These are phyloP conservation scores for Decorospora gaudefroyi DNA, from an alignment of 2,329 filamentous ascomycete species.

Conservation along the genomic window DNA sequence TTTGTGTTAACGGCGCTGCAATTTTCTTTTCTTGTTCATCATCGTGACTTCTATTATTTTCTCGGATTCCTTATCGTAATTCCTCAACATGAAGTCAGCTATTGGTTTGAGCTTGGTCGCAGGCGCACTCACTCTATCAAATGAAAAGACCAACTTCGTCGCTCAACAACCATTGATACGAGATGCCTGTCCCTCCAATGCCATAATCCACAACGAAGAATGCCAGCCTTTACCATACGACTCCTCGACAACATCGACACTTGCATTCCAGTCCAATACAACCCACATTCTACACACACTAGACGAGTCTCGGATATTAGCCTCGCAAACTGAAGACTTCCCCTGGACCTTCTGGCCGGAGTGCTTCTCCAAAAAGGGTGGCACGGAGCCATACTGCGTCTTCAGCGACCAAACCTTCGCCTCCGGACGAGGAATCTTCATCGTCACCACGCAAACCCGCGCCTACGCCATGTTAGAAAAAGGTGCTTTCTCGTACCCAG, in stretches of 20 bases:
- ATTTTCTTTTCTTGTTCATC: not conserved
- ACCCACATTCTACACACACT: conserved; percentile 20
- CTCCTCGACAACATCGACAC: conserved; percentile 6
- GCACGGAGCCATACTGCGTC: conserved; percentile 35
- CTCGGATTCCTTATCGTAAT: not conserved
- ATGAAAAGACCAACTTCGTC: conserved; percentile 26
- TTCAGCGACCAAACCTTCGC: conserved; percentile 41
- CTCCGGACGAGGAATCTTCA: conserved; percentile 39
- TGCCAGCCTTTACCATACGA: conserved; percentile 25
- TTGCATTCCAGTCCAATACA: conserved; percentile 26
- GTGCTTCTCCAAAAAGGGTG: conserved; percentile 37
- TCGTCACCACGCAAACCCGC: conserved; percentile 32
- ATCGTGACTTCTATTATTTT: not conserved
- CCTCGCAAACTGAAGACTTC: conserved; percentile 27
- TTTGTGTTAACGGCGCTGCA: not conserved
- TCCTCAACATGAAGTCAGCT: conserved; percentile 27
- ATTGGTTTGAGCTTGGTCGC: conserved; percentile 28
- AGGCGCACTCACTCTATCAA: conserved; percentile 28
- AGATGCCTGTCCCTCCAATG: conserved; percentile 33
- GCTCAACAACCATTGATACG: conserved; percentile 29
- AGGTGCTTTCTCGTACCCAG: conserved; percentile 35
- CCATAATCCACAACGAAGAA: conserved; percentile 30
- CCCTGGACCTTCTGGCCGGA: conserved; percentile 44
- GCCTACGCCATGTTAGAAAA: conserved; percentile 39
- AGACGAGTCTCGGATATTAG: conserved; percentile 30